Base-by-base conservation (phyloP, 176 grass and related monocot species). In the Chrysopogon serrulatus region DNA sequence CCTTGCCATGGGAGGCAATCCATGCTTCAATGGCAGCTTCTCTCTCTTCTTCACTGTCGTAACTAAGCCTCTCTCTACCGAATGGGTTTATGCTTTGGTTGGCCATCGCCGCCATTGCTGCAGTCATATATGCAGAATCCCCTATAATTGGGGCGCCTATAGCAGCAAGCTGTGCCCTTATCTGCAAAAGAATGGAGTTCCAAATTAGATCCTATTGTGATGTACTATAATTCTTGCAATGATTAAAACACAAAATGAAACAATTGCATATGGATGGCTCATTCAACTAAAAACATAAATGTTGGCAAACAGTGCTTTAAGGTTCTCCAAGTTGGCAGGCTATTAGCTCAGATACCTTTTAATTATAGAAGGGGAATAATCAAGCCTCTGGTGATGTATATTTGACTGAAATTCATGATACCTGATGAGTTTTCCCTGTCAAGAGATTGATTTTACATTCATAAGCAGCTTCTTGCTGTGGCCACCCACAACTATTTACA, bases 391-490 rank as follows among this genome's bases (percentile, higher is more conserved):
- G 45, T 4, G 1, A 57, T 60, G 66, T 67, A 65, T 12, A 6
- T 51, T 66, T 66, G 44, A 68, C 27, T 21, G 14, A 51, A 17
- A 9, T 27, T 56, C 60, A 77, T 21, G 11, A 32, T 92, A 99
- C 96, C 93, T 99, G 96, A 89, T 96, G 96, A 79, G 96, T 99
- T 92, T 96, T 99, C 37, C 96, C 93, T 2, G 96, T 96, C 89
- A 99, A 75, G 30, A 99, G 91, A 71, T 96, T 92, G 66, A 99
- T 88, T 90, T 94, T 96, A 76, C 96, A 99, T 73, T 99, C 93
- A 76, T 99, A 94, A 19, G 96, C 96, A 81, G 59, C 79, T 76
- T 89, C 79, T 41, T 92, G 90, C 44, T 80, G 67, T 18, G 91
- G 83, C 93, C 96, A 92, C 5, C 87, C 85, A 80, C 93, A 90